Evolutionary conservation across 23 red algal species (phyloP).

Genomic region (Gracilaria domingensis): DNA sequence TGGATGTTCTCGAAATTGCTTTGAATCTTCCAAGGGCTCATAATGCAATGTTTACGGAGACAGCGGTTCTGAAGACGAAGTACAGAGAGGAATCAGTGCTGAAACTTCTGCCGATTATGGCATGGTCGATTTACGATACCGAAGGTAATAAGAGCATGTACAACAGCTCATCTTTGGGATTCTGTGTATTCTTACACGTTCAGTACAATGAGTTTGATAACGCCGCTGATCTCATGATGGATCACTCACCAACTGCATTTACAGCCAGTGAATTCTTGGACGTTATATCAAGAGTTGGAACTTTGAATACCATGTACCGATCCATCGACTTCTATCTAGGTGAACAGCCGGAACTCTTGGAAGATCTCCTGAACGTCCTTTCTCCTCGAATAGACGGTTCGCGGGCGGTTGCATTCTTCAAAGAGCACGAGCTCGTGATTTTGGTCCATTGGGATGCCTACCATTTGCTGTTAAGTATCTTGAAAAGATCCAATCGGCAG

Average conservation of each 20-base stretch:
- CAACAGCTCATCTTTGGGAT: conserved; percentile 83
- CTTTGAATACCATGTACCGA: conserved; percentile 86
- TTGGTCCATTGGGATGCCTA: conserved; percentile 68
- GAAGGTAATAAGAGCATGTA: conserved; percentile 78
- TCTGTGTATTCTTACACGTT: conserved; percentile 86
- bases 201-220: conserved; percentile 93
- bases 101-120: conserved; percentile 90
- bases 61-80: conserved; percentile 86
- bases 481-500: conserved; percentile 84
- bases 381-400: conserved; percentile 79
- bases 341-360: conserved; percentile 87
- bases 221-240: conserved; percentile 91
- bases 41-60: conserved; percentile 90
- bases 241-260: conserved; percentile 86
- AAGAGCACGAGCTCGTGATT: conserved; percentile 58
- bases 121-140: conserved; percentile 77
- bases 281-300: conserved; percentile 79
- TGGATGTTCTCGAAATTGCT: conserved; percentile 84
- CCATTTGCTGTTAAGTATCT: conserved; percentile 75
- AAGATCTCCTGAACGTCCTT: conserved; percentile 81
- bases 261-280: conserved; percentile 80
- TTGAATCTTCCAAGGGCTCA: conserved; percentile 84
- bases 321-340: conserved; percentile 92
- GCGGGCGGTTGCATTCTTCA: conserved; percentile 61
- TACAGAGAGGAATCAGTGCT: conserved; percentile 85